A percentile compares a stretch with the other conserved stretches of the same genome.
Conservation (phyloP, 2,329 filamentous ascomycete genomes). For the Drechslerella dactyloides region DNA sequence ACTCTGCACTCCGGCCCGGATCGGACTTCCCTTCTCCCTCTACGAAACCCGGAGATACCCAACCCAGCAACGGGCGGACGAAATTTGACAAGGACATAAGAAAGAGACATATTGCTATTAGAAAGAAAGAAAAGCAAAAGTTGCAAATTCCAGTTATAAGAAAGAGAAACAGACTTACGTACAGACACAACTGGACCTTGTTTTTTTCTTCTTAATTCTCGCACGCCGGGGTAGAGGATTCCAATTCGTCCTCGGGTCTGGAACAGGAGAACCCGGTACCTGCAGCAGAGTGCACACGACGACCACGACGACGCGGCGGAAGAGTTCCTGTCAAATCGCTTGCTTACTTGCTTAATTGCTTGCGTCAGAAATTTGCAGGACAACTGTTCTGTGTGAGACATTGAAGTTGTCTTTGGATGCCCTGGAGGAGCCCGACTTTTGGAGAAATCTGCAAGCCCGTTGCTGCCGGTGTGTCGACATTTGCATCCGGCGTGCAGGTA, state of each 20-base stretch:
- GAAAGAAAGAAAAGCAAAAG: constrained; percentile 12
- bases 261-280: constrained; percentile 50
- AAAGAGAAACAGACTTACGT: constrained; percentile 9
- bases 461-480: constrained; percentile 1
- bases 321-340: constrained; percentile 34
- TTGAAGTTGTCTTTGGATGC: not conserved
- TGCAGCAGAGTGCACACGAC: constrained; percentile 31
- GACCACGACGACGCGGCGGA: constrained; percentile 13
- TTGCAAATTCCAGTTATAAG: constrained; percentile 37
- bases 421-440: not conserved
- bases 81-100: not conserved
- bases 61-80: not conserved
- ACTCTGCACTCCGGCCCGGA: constrained; percentile 21
- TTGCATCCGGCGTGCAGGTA: constrained; percentile 2
- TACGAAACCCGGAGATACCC: constrained; percentile 19
- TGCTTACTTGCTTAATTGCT: not conserved
- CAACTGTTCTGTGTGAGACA: constrained; percentile 35
- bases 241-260: constrained; percentile 20
- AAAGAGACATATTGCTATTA: constrained; percentile 13
- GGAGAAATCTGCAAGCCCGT: not conserved
- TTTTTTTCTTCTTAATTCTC: too few relatives aligned
- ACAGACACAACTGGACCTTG: too few relatives aligned
- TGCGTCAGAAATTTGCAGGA: constrained; percentile 22
- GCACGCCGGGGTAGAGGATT: too few relatives aligned
- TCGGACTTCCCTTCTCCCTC: constrained; percentile 35